Percentiles rank a stretch among this genome's conserved stretches.
Evolutionary conservation across 768 basidiomycete genomes (phyloP).

Genomic region (Boletus subparvulus): DNA sequence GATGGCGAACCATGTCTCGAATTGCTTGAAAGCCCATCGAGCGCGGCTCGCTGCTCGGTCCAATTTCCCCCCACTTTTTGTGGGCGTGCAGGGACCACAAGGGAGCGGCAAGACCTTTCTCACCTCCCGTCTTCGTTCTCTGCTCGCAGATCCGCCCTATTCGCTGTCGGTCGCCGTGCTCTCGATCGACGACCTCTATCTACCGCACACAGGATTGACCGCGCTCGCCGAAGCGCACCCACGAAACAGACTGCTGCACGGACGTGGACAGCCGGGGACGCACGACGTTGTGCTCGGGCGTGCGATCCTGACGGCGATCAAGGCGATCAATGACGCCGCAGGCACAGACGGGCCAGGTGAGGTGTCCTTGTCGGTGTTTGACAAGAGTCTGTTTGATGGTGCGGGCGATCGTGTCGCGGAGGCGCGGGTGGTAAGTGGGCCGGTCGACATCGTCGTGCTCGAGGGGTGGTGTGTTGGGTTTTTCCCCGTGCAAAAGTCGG

Average conservation of each 20-base stretch:
- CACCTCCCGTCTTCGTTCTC: slow-evolving; percentile 52
- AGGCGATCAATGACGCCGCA: slow-evolving; percentile 35
- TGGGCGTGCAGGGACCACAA: slow-evolving; percentile 91
- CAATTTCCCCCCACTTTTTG: slow-evolving; percentile 60
- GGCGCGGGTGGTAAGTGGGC: slow-evolving; percentile 42
- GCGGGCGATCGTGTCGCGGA: slow-evolving; percentile 76
- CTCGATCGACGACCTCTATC: slow-evolving; percentile 86
- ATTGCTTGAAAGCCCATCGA: slow-evolving; percentile 36
- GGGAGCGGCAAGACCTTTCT: slow-evolving; percentile 91
- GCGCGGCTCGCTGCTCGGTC: slow-evolving; percentile 10
- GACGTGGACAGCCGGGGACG: slow-evolving; percentile 92
- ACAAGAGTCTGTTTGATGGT: slow-evolving; percentile 80
- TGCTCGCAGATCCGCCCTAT: slow-evolving; percentile 45
- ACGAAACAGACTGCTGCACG: slow-evolving; percentile 65
- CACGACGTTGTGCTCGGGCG: slow-evolving; percentile 77
- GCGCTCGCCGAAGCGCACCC: slow-evolving; percentile 51
- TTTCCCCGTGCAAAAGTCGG: slow-evolving; percentile 51
- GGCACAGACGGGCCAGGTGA: not conserved
- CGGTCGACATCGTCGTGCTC: slow-evolving; percentile 80
- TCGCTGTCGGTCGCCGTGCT: slow-evolving; percentile 59
- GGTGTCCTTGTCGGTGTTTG: slow-evolving; percentile 74
- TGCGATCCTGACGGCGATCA: slow-evolving; percentile 50
- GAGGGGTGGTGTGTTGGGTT: slow-evolving; percentile 99
- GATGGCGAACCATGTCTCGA: slow-evolving; percentile 41
- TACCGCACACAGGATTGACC: slow-evolving; percentile 62